Evolutionary conservation across 306 rosid species (phyloP).

Genomic region (Phaseolus lunatus): DNA sequence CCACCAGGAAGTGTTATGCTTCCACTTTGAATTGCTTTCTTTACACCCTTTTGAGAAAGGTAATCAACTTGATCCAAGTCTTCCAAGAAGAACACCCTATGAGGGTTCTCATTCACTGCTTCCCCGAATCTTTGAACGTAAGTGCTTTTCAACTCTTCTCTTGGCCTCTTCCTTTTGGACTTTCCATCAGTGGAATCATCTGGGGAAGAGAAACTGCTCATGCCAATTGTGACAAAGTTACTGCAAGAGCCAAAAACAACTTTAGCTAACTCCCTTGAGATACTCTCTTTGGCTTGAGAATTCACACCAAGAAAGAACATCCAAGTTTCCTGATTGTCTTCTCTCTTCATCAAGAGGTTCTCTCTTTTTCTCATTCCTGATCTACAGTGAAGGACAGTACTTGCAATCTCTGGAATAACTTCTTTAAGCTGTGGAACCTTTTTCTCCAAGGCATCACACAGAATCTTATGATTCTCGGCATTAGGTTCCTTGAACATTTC

Average conservation of each 20-base stretch:
- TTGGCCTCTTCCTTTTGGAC: constrained; percentile 59
- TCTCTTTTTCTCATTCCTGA: constrained; percentile 57
- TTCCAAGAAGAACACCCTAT: constrained; percentile 82
- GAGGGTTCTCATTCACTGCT: constrained; percentile 82
- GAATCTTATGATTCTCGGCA: constrained; percentile 63
- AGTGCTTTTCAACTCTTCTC: constrained; percentile 59
- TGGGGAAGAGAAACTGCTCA: constrained; percentile 55
- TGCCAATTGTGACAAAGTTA: constrained; percentile 56
- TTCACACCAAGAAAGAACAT: constrained; percentile 65
- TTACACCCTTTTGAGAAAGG: constrained; percentile 67
- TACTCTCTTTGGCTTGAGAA: constrained; percentile 62
- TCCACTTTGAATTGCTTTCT: constrained; percentile 69
- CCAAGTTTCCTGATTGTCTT: constrained; percentile 68
- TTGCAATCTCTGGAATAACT: constrained; percentile 60
- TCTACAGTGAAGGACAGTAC: constrained; percentile 68
- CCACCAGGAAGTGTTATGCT: constrained; percentile 56
- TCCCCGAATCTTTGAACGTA: constrained; percentile 74
- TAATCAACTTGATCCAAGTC: constrained; percentile 69
- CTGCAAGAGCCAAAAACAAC: constrained; percentile 72
- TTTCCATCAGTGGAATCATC: constrained; percentile 39
- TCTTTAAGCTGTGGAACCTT: constrained; percentile 63
- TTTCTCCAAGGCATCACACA: constrained; percentile 69
- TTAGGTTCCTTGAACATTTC: constrained; percentile 65
- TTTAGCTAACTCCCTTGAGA: constrained; percentile 78
- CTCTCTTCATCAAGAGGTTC: constrained; percentile 34